phyloP scores from a whole-genome alignment of 1,284 basidiomycete genomes.

The Puccinia hordei region DNA sequence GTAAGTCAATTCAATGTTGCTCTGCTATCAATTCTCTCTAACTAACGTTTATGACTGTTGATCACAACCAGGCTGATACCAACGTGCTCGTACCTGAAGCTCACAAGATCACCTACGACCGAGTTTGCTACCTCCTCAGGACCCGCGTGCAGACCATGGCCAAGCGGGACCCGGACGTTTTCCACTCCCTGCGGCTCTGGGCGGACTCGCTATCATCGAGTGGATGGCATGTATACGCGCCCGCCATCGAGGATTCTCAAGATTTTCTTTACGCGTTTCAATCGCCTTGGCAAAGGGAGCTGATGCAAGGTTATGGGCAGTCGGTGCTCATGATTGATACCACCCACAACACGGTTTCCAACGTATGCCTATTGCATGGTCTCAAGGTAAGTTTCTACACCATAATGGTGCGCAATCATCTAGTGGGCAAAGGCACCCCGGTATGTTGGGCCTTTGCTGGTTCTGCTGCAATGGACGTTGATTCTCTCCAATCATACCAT shows the following conservation, averaged over 20 bases:
- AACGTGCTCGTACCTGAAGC: not conserved
- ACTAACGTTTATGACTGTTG: not conserved
- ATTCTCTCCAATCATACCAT: not conserved
- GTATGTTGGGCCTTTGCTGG: constrained; percentile 5
- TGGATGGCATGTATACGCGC: not conserved
- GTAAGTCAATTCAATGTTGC: not conserved
- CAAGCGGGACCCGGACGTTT: not conserved
- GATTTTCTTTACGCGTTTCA: not conserved
- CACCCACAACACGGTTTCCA: constrained; percentile 1
- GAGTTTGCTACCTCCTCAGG: not conserved
- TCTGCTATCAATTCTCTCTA: not conserved
- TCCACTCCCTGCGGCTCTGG: not conserved
- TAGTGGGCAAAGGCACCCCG: not conserved
- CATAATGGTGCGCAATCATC: not conserved
- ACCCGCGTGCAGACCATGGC: not conserved
- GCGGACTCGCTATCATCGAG: not conserved
- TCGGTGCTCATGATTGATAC: not conserved
- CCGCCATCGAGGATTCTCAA: not conserved
- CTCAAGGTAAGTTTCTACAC: not conserved
- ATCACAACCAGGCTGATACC: not conserved
- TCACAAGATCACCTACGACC: not conserved
- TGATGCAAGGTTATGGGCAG: not conserved
- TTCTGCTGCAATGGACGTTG: not conserved
- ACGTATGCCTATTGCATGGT: not conserved
- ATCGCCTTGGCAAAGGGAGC: not conserved